Base-by-base conservation (phyloP, 495 filamentous ascomycete genomes). In the Neurospora tetraspora region DNA sequence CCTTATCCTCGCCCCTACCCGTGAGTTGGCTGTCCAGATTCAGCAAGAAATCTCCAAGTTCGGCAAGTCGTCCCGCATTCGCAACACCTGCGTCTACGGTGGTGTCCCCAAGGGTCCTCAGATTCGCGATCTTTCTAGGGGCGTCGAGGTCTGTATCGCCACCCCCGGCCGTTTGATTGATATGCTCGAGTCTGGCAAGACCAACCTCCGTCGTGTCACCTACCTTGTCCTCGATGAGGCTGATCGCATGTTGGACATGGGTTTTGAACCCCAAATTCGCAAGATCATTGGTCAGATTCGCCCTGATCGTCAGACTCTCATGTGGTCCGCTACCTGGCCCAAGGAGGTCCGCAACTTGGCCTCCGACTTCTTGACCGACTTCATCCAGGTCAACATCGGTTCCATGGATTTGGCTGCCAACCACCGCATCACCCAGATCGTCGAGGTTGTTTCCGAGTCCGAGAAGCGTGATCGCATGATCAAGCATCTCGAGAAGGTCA, bases 281-380 rank as follows among this genome's bases (percentile, higher is more conserved):
- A 97, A 97, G 88, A 97, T 98, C 76, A 93, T 99, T 75, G 86
- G 91, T 69, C 96, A 99, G 85, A 99, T 99, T 85, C 93, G 96
- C 76, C 96, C 96, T 73, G 96, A 99, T 81, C 92, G 96, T 87
- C 96, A 99, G 79, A 99, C 96, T 74, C 97, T 94, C 89, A 99
- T 99, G 96, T 99, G 96, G 96, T 99, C 96, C 72, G 96, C 96
- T 77, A 99, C 96, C 9, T 99, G 96, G 96, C 96, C 96, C 74
- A 99, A 98, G 89, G 96, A 99, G 81, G 95, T 99, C 76, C 94
- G 96, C 77, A 91, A 93, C 80, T 86, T 98, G 73, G 96, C 96
- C n/a, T 87, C 92, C 39, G 96, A 99, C 81, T 99, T 96, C 87
- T 88, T 97, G 76, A 91, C 91, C 78, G 91, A 99, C 79, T 98